Base-by-base conservation (phyloP, 176 grass and related monocot species). In the Oryza officinalis region DNA sequence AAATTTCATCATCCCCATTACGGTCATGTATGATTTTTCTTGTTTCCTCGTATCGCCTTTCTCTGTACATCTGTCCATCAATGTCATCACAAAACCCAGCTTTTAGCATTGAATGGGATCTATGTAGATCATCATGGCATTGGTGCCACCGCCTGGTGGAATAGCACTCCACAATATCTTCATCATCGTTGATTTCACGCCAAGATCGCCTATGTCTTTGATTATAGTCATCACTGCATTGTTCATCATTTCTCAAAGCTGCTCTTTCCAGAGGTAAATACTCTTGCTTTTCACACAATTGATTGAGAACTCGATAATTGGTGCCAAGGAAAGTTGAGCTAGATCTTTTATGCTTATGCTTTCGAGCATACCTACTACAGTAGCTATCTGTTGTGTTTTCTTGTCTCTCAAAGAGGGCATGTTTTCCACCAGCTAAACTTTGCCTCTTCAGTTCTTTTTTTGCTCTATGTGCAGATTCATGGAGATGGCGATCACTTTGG, bases 61-160 rank as follows among this genome's bases (percentile, higher is more conserved):
- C 85, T 80, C 60, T 88, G 43, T 80, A 60, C 49, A 79, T 83
- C 4, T 18, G 22, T 35, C 32, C 73, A 83, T 79, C 76, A 77
- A 72, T 33, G 10, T 72, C 81, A 80, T 69, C 57, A 83, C 52
- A 26, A 80, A 72, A 11, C 67, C 76, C 79, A 71, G 69, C 72
- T 76, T 87, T 74, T 71, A 85, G 79, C 87, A 73, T 78, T 63
- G 67, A 63, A 72, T 81, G 72, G 49, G 71, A 84, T 13, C 72
- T 22, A 72, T 49, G 50, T 68, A 6, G 23, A 68, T 80, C 50
- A 65, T 79, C 67, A 81, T 13, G 35, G 32, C 15, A 14, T 31
- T 31, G 25, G 66, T 74, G 64, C 77, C 60, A 75, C 37, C 68
- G 68, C 18, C 82, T 89, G 72, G 68, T 14, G 22, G 67, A 87